phyloP scores from a whole-genome alignment of 306 rosid genomes.

The Begonia masoniana region DNA sequence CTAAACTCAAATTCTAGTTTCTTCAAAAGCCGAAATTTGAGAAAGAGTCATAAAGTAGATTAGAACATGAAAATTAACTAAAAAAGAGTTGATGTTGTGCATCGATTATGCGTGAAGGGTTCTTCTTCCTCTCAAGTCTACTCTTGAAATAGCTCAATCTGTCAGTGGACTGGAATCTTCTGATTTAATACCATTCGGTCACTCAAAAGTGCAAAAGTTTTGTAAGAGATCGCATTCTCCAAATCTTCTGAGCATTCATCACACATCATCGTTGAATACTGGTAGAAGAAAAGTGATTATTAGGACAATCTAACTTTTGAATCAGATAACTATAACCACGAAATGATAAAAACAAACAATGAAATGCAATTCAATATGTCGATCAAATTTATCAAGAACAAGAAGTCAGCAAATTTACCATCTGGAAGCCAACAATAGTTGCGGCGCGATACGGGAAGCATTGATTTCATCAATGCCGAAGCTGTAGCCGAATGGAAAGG shows the following conservation, averaged over 20 bases:
- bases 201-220: conserved; percentile 31
- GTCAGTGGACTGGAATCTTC: conserved; percentile 31
- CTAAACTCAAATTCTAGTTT: background rate
- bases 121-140: background rate
- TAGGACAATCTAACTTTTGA: conserved; percentile 3
- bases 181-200: conserved; percentile 30
- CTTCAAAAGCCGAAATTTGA: background rate
- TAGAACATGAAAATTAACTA: background rate
- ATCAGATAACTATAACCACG: background rate
- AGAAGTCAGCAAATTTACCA: conserved; percentile 26
- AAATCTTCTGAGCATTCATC: conserved; percentile 46
- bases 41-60: background rate
- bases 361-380: background rate
- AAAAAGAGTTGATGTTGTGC: background rate
- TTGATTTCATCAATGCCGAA: conserved; percentile 74
- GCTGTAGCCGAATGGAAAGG: conserved; percentile 89
- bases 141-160: conserved; percentile 6
- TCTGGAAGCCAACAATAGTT: conserved; percentile 56
- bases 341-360: background rate
- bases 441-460: conserved; percentile 56
- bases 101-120: background rate
- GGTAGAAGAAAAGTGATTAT: conserved; percentile 16
- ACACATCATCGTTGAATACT: conserved; percentile 93
- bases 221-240: conserved; percentile 35
- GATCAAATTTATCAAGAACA: background rate